Evolutionary conservation across 202 grass and related monocot species (phyloP).

Genomic region (Setaria viridis): DNA sequence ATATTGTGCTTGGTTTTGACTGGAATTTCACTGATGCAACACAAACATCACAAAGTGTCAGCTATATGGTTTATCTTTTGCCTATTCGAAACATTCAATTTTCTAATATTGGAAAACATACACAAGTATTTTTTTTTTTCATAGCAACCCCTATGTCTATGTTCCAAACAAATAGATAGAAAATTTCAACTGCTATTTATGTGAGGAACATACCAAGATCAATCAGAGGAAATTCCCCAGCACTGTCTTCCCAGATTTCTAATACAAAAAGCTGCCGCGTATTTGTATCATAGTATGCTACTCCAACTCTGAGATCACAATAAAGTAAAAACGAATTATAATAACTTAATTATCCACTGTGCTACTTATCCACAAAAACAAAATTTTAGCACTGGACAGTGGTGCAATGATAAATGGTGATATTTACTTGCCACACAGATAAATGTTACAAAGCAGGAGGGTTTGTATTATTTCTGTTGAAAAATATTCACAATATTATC

Average conservation of each 20-base stretch:
- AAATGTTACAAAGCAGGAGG: slow-evolving; percentile 14
- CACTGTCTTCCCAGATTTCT: slow-evolving; percentile 90
- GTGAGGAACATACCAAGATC: slow-evolving; percentile 77
- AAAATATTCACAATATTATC: slow-evolving; percentile 17
- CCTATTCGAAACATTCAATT: slow-evolving; percentile 12
- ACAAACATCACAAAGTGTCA: slow-evolving; percentile 49
- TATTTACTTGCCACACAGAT: slow-evolving; percentile 15
- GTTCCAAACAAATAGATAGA: slow-evolving; percentile 27
- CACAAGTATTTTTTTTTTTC: neutral
- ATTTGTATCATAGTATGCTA: slow-evolving; percentile 90
- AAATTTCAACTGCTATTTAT: slow-evolving; percentile 10
- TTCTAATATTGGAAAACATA: slow-evolving; percentile 4
- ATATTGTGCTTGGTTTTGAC: slow-evolving; percentile 82
- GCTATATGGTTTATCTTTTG: slow-evolving; percentile 5
- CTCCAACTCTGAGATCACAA: slow-evolving; percentile 67
- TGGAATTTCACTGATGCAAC: slow-evolving; percentile 84
- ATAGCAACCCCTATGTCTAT: slow-evolving; percentile 9
- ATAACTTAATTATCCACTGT: slow-evolving; percentile 11
- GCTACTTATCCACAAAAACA: slow-evolving; percentile 22
- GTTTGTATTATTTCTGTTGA: neutral
- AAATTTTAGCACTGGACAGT: slow-evolving; percentile 12
- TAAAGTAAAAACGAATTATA: slow-evolving; percentile 16
- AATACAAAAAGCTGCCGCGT: slow-evolving; percentile 83
- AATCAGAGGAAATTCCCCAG: slow-evolving; percentile 81
- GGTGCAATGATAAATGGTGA: slow-evolving; percentile 2